Base-by-base conservation (phyloP, 306 rosid genomes). In the Gynostemma pentaphyllum region DNA sequence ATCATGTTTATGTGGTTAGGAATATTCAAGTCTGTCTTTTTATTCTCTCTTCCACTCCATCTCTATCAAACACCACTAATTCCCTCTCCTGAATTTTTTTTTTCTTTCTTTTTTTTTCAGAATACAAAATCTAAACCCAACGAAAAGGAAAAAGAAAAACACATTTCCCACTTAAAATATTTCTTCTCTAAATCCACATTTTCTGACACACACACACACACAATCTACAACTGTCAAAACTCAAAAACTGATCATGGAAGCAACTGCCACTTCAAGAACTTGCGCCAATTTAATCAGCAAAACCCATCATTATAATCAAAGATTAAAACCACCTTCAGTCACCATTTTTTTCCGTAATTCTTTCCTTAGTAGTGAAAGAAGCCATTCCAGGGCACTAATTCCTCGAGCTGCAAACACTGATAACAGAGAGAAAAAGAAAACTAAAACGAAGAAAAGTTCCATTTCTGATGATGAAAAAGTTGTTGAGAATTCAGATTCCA, bases 231-330 rank as follows among this genome's bases (percentile, higher is more conserved):
- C 5, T 10, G 15, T 55, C 44, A 32, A 18, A 16, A 19, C 5
- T 14, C 7, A 55, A 55, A 41, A 18, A 52, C n/a, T 24, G 65
- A 10, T 18, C 13, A 41, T 60, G 47, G 66, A 60, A 48, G 48
- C 66, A 23, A 23, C 48, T 45, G 68, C 79, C 54, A 36, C 69
- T 51, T 32, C 78, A 59, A 56, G 42, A 10, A 52, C 71, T 24
- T 40, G 27, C 4, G 47, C 64, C 5, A 67, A 53, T 21, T 30
- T 36, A 46, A 36, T 45, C 22, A 8, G 61, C 45, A 48, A 22
- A 13, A 15, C 30, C 45, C 37, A 39, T n/a, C 70, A 23, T n/a
- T 21, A 55, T 52, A 36, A 15, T 18, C 44, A 37, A 22, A 66
- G 59, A 42, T 41, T 55, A 64, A 52, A 48, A 24, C 63, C 41